phyloP scores from a whole-genome alignment of 2,329 filamentous ascomycete species.

The Penicillium sp. region DNA sequence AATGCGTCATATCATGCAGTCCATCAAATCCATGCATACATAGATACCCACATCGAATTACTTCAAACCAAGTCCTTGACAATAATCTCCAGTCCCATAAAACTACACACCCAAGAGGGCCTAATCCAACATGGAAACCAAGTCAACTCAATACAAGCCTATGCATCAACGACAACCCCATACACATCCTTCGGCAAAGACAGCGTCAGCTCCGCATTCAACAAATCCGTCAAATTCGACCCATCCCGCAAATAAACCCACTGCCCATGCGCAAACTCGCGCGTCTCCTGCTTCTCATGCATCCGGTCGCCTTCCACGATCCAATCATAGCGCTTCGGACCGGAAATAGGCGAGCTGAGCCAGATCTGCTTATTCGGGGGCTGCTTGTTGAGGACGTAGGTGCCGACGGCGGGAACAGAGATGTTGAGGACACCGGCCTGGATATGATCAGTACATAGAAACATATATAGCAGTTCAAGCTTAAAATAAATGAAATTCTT shows the following conservation, averaged over 20 bases:
- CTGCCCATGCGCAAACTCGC: conserved; percentile 49
- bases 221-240: conserved; percentile 64
- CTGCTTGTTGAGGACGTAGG: conserved; percentile 96
- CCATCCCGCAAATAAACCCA: conserved; percentile 89
- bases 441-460: too few relatives aligned
- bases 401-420: conserved; percentile 62
- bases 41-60: too few relatives aligned
- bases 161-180: conserved; percentile 21
- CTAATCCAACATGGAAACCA: too few relatives aligned
- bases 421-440: conserved; percentile 84
- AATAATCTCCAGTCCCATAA: too few relatives aligned
- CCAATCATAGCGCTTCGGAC: conserved; percentile 93
- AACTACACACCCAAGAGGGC: too few relatives aligned
- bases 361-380: conserved; percentile 96
- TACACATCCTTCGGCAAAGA: conserved; percentile 47
- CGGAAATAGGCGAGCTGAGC: conserved; percentile 84
- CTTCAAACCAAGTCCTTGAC: too few relatives aligned
- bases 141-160: not conserved
- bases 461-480: too few relatives aligned
- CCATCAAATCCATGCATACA: not conserved
- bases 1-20: too few relatives aligned
- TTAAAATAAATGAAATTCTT: too few relatives aligned
- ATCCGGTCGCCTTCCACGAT: conserved; percentile 65
- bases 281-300: conserved; percentile 69
- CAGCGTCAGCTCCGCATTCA: conserved; percentile 70